Evolutionary conservation across 768 basidiomycete species (phyloP), one percentile per base, ranked within the genome.

Genomic region (Sporobolomyces phaffii): DNA sequence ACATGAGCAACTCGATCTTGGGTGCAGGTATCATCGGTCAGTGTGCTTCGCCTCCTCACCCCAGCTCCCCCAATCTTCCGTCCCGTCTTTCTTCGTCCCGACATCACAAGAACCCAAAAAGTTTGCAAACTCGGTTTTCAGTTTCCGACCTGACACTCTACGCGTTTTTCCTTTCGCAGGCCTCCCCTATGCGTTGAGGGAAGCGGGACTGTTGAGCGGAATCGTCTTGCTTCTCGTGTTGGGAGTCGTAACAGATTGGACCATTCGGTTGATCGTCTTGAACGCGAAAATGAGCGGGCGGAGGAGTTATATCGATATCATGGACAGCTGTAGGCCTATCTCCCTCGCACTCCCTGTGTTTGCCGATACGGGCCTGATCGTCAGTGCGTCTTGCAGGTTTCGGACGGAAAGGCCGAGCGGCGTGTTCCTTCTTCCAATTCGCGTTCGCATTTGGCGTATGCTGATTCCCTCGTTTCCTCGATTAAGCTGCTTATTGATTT

Each of bases 351-450:
- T n/a, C n/a, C n/a, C n/a, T n/a, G n/a, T n/a, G n/a, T n/a, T n/a
- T n/a, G n/a, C n/a, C n/a, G n/a, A n/a, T n/a, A n/a, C n/a, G n/a
- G n/a, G 10, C 9, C 51, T 54, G 62, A 54, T 29, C 85, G 56
- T 93, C 90, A 2, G 14, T 36, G 43, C 26, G 28, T 5, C 24
- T 11, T 44, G 15, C 43, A 58, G 56, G 56, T 47, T 99, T 93
- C 77, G 96, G 96, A 10, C 77, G 84, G 17, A 87, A 86, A 59
- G 96, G 96, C n/a, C 84, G 91, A 57, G 90, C 90, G 3, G 90
- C 90, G 0, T 90, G 96, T 22, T 94, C 93, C 0, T 87, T 97
- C 77, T 98, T 99, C 76, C 96, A 98, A 76, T 98, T 99, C 76
- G 82, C 91, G 5, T 98, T 99, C 76, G 96, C 96, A 11, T 96